Evolutionary conservation across 2,329 filamentous ascomycete genomes (phyloP).

Genomic region (Cryphonectria japonica): DNA sequence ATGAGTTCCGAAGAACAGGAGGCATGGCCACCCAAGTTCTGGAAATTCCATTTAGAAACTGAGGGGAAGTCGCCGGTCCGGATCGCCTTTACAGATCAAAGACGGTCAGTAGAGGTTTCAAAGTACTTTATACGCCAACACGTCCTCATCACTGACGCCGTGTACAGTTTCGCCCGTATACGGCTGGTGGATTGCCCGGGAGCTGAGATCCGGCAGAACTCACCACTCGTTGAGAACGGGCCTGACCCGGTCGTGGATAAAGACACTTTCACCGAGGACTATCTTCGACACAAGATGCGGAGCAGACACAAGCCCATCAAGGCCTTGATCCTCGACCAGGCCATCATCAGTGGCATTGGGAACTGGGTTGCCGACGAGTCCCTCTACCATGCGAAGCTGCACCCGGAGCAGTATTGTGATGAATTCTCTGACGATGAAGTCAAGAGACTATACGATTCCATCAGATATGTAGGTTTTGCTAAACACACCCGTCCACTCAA

Average conservation of each 20-base stretch:
- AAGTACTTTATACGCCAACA: too few relatives aligned
- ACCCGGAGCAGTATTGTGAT: constrained; percentile 92
- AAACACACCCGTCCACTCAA: not conserved
- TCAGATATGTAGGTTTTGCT: constrained; percentile 55
- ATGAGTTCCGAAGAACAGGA: constrained; percentile 61
- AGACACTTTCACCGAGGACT: constrained; percentile 75
- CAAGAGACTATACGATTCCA: constrained; percentile 69
- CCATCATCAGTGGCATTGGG: constrained; percentile 86
- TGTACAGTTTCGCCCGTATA: constrained; percentile 66
- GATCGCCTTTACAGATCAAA: constrained; percentile 81
- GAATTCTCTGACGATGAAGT: constrained; percentile 76
- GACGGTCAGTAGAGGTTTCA: constrained; percentile 51
- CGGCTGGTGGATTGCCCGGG: constrained; percentile 81
- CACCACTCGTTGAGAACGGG: constrained; percentile 87
- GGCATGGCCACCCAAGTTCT: constrained; percentile 85
- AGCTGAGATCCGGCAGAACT: constrained; percentile 72
- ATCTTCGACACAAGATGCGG: constrained; percentile 71
- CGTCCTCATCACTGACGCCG: not conserved
- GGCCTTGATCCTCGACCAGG: constrained; percentile 84
- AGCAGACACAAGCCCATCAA: constrained; percentile 87
- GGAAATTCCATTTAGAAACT: constrained; percentile 81
- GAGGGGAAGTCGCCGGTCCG: constrained; percentile 56
- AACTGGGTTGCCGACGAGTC: constrained; percentile 98
- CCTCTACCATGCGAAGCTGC: constrained; percentile 83
- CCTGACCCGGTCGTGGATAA: constrained; percentile 89